phyloP scores from a whole-genome alignment of 192 early-diverging fungal species.

The Podochytrium sp. region DNA sequence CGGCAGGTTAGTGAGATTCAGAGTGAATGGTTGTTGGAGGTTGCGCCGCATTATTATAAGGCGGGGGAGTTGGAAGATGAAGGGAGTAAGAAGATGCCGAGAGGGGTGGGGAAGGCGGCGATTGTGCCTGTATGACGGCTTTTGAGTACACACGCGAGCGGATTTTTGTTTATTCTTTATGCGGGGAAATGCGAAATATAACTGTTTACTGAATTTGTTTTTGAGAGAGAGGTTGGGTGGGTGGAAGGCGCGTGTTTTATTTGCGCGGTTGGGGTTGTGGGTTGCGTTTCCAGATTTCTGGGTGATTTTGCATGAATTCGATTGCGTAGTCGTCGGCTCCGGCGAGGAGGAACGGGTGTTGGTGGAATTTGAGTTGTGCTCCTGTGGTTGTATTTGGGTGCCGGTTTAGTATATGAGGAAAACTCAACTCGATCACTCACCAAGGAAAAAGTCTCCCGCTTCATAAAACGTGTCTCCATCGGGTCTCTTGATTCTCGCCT shows the following conservation, averaged over 20 bases:
- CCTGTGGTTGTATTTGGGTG: constrained; percentile 28
- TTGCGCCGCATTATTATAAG: constrained; percentile 82
- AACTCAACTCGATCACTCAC: constrained; percentile 25
- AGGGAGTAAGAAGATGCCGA: constrained; percentile 49
- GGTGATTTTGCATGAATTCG: constrained; percentile 60
- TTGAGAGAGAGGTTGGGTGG: too few species aligned
- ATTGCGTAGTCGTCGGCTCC: constrained; percentile 65
- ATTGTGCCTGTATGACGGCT: neutral
- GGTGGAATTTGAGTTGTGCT: constrained; percentile 54
- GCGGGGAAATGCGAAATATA: neutral
- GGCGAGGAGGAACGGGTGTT: constrained; percentile 55
- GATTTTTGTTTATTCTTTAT: neutral
- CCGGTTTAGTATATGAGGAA: neutral
- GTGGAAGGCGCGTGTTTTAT: too few species aligned
- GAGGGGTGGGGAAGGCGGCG: constrained; percentile 41
- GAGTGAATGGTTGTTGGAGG: constrained; percentile 82
- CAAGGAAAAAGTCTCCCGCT: constrained; percentile 59
- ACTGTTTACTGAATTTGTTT: too few species aligned
- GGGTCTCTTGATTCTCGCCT: constrained; percentile 51
- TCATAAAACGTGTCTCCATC: constrained; percentile 47
- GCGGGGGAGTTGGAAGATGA: constrained; percentile 64
- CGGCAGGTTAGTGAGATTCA: constrained; percentile 92
- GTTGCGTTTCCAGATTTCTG: constrained; percentile 33
- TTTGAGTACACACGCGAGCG: neutral
- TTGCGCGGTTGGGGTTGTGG: too few species aligned